Conservation (phyloP, 2,329 filamentous ascomycete species). For the Cercospora janseana region DNA sequence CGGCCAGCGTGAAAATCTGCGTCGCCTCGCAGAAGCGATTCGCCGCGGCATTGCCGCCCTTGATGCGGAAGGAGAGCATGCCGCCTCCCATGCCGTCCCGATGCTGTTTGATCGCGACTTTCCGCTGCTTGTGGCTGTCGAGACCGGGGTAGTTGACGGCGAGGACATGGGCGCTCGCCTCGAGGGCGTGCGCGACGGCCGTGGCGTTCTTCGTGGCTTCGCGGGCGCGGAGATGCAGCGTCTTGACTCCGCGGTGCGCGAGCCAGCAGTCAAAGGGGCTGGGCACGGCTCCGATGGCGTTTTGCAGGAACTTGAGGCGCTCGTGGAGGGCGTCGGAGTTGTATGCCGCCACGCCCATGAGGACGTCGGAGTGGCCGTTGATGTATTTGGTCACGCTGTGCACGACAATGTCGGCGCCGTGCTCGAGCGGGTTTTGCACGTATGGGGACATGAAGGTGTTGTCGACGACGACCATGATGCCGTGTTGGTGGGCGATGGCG, state of each 20-base stretch:
- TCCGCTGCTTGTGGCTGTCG: conserved; percentile 79
- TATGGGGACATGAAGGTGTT: conserved; percentile 98
- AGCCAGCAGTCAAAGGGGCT: conserved; percentile 98
- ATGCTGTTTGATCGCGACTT: conserved; percentile 86
- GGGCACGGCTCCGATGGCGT: conserved; percentile 93
- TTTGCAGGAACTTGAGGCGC: conserved; percentile 86
- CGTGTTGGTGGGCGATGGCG: conserved; percentile 77
- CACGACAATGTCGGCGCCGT: conserved; percentile 93
- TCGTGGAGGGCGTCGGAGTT: conserved; percentile 77
- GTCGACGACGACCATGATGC: conserved; percentile 95
- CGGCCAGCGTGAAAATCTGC: conserved; percentile 86
- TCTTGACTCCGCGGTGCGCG: conserved; percentile 94
- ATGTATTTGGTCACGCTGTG: conserved; percentile 99
- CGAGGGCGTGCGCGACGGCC: conserved; percentile 71
- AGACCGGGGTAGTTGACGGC: conserved; percentile 95
- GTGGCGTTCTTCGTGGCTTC: conserved; percentile 82
- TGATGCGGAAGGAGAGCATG: conserved; percentile 95
- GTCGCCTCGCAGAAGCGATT: conserved; percentile 90
- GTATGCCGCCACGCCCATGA: conserved; percentile 96
- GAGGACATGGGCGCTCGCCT: conserved; percentile 76
- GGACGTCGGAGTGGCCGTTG: conserved; percentile 92
- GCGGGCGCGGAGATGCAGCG: conserved; percentile 84
- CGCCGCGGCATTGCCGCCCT: conserved; percentile 79
- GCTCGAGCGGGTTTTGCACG: conserved; percentile 91
- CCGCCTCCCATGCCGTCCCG: conserved; percentile 91